Evolutionary conservation across 2,329 filamentous ascomycete species (phyloP).

Genomic region (Niveomyces coronatus): DNA sequence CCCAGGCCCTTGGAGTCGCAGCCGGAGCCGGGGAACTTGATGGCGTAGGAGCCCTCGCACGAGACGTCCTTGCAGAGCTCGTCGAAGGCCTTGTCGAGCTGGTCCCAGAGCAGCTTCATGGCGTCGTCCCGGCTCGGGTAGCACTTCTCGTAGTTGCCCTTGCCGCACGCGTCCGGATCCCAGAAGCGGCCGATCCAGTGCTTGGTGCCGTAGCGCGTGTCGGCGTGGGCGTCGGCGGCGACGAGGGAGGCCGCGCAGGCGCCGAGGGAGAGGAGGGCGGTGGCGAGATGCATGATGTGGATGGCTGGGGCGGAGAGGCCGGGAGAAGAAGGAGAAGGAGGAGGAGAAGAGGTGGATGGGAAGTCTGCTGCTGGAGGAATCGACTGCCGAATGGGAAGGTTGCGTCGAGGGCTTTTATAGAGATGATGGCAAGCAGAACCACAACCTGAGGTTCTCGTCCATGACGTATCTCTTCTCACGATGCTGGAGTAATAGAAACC

Average conservation of each 20-base stretch:
- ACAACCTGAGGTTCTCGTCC: too few relatives aligned
- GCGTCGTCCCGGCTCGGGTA: constrained; percentile 8
- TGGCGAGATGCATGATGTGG: constrained; percentile 3
- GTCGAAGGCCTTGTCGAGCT: constrained; percentile 9
- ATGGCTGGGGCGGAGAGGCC: not conserved
- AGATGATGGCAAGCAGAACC: too few relatives aligned
- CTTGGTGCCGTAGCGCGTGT: constrained; percentile 9
- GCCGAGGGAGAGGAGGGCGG: constrained; percentile 1
- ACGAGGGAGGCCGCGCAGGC: not conserved
- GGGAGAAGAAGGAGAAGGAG: not conserved
- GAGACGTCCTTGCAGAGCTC: constrained; percentile 8
- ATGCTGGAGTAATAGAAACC: too few relatives aligned
- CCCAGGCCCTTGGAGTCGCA: constrained; percentile 7
- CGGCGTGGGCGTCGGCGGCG: constrained; percentile 6
- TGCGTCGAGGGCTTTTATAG: too few relatives aligned
- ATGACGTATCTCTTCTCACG: too few relatives aligned
- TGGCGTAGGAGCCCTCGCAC: constrained; percentile 6
- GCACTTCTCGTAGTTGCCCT: constrained; percentile 9
- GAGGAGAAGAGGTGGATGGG: too few relatives aligned
- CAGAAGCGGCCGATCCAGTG: constrained; percentile 9
- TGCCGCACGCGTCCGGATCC: constrained; percentile 8
- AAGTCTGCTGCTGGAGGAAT: too few relatives aligned
- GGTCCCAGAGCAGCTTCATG: constrained; percentile 8
- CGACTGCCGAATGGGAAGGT: too few relatives aligned
- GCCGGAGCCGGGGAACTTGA: constrained; percentile 7